A percentile compares a stretch with the other conserved stretches of the same genome.
Evolutionary conservation across 1,284 basidiomycete genomes (phyloP).

Genomic region (Tetrapyrgos nigripes): DNA sequence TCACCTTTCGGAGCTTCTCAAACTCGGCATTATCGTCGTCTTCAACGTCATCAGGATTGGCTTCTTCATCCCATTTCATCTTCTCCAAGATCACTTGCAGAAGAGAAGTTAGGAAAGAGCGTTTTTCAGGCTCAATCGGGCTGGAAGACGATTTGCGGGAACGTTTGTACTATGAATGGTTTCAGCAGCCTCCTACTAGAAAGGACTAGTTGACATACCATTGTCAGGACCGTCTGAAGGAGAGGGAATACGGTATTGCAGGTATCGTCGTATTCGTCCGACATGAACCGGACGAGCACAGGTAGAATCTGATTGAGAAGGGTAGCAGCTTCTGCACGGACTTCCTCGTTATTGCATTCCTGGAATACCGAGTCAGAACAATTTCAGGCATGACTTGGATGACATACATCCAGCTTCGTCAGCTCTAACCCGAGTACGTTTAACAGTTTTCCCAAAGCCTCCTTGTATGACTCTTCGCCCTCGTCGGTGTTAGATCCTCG

Average conservation of each 20-base stretch:
- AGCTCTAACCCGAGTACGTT: constrained; percentile 88
- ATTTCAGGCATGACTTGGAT: constrained; percentile 8
- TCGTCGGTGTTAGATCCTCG: constrained; percentile 75
- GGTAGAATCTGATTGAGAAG: constrained; percentile 80
- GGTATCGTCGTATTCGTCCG: constrained; percentile 89
- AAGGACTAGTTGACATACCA: constrained; percentile 54
- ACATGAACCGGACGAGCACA: constrained; percentile 87
- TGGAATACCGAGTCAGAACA: constrained; percentile 33
- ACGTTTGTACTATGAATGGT: constrained; percentile 73
- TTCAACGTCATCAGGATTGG: constrained; percentile 84
- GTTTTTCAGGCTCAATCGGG: constrained; percentile 76
- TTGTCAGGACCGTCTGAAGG: constrained; percentile 75
- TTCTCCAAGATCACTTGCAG: constrained; percentile 86
- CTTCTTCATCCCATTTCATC: constrained; percentile 91
- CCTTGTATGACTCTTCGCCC: constrained; percentile 86
- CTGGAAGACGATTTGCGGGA: constrained; percentile 70
- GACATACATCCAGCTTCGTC: constrained; percentile 83
- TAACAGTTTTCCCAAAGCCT: constrained; percentile 86
- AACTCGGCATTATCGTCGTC: constrained; percentile 91
- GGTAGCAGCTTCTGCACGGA: constrained; percentile 72
- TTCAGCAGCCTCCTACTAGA: constrained; percentile 7
- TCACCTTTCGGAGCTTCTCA: constrained; percentile 84
- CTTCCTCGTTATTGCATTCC: constrained; percentile 67
- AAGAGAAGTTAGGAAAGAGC: constrained; percentile 82
- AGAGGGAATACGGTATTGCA: constrained; percentile 86